Conservation (phyloP, 768 basidiomycete genomes). For the Termitomyces sp. region DNA sequence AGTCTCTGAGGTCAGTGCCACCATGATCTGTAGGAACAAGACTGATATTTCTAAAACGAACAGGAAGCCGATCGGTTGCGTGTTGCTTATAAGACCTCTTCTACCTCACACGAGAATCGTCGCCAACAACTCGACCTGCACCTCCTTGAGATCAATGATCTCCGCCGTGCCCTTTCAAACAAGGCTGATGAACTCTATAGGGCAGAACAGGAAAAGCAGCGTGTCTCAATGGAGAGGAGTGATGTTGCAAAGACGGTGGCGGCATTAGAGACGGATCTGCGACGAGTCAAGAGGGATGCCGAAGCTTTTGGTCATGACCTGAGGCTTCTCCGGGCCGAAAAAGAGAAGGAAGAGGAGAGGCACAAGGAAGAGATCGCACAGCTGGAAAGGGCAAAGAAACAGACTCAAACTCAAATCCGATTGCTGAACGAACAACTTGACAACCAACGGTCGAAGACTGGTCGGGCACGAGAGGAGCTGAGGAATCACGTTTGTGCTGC, state of each 20-base stretch:
- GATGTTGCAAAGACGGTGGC: conserved; percentile 67
- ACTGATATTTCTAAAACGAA: not conserved
- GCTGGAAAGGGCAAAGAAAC: conserved; percentile 64
- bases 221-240: conserved; percentile 56
- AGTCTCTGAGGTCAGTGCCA: conserved; percentile 56
- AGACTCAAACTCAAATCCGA: conserved; percentile 61
- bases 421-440: conserved; percentile 66
- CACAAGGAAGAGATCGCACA: conserved; percentile 52
- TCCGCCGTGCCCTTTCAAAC: conserved; percentile 61
- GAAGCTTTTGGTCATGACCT: conserved; percentile 78
- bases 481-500: conserved; percentile 55
- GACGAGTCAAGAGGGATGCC: conserved; percentile 71
- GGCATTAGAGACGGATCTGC: conserved; percentile 67
- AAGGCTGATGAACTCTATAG: conserved; percentile 61
- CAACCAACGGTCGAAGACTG: conserved; percentile 45
- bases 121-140: conserved; percentile 73
- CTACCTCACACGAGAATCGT: conserved; percentile 65
- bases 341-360: conserved; percentile 54
- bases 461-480: conserved; percentile 42
- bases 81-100: conserved; percentile 55
- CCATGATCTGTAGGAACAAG: not conserved
- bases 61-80: conserved; percentile 62
- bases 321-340: conserved; percentile 60
- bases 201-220: conserved; percentile 60
- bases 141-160: conserved; percentile 69